Base-by-base conservation (phyloP, 805 yeast genomes). In the Starmerella ratchasimensis region DNA sequence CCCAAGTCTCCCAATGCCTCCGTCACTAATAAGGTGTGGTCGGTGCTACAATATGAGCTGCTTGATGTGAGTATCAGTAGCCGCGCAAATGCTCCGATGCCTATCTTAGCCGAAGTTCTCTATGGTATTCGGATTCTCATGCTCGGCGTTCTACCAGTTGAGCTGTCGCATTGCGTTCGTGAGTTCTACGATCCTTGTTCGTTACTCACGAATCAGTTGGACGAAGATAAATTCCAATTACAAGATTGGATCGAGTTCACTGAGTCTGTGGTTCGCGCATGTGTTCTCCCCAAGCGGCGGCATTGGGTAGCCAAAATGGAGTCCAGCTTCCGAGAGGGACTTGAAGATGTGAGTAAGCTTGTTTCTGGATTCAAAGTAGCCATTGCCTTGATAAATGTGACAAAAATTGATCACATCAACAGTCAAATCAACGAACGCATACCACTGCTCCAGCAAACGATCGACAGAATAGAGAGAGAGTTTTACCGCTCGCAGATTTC, bases 251-350 rank as follows among this genome's bases (percentile, higher is more conserved):
- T 36, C 2, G 23, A 17, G 2, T 34, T 46, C 24, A 65, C 86
- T 29, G 73, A 82, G 2, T 64, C 68, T 23, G 71, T 83, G 23
- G 77, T 88, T 60, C 82, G 84, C 59, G 73, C 76, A 36, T 94
- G 82, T 56, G 84, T 95, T 60, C 94, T 95, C 5, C 96, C 96
- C 44, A 83, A 83, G 93, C 71, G 96, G 55, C 94, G 82, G 58
- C 61, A 72, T 28, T 78, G 90, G 84, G 93, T 86, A 26, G 80
- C 74, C 49, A 81, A 77, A 50, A 81, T 86, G 90, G 71, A 72
- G 33, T 50, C 55, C 10, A 69, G 69, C 48, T 74, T 80, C 50
- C 65, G 51, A 32, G 53, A 48, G 5, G 65, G 65, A 13, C 64
- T 64, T 42, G 47, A 52, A n/a, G 64, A 61, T 39, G 63, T 72